Evolutionary conservation across 2,329 filamentous ascomycete species (phyloP).

Genomic region (Penicillium sp.): DNA sequence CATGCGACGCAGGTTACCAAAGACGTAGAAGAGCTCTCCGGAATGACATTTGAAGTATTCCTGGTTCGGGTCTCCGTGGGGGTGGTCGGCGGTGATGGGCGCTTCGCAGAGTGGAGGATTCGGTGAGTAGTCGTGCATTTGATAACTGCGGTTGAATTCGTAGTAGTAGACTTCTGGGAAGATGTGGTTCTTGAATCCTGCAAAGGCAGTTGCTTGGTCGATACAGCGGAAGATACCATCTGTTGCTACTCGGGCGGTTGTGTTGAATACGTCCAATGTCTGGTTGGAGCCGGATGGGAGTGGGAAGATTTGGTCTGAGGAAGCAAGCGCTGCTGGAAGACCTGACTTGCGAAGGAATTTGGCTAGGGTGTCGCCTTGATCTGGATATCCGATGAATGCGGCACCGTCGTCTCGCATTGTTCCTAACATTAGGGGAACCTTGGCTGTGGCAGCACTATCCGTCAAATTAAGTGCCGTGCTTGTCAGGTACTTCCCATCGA

Average conservation of each 20-base stretch:
- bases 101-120: conserved; percentile 46
- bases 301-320: conserved; percentile 26
- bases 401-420: conserved; percentile 32
- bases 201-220: conserved; percentile 53
- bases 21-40: conserved; percentile 50
- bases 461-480: conserved; percentile 13
- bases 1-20: conserved; percentile 42
- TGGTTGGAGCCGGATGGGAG: conserved; percentile 44
- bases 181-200: conserved; percentile 41
- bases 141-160: conserved; percentile 51
- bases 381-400: conserved; percentile 42
- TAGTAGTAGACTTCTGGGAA: conserved; percentile 53
- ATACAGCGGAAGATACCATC: conserved; percentile 56
- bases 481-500: conserved; percentile 16
- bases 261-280: conserved; percentile 53
- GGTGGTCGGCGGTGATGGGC: conserved; percentile 31
- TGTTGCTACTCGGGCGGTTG: conserved; percentile 50
- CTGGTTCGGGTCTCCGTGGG: conserved; percentile 46
- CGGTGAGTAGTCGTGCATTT: conserved; percentile 48
- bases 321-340: conserved; percentile 8
- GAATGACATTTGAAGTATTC: conserved; percentile 53
- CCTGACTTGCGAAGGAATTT: conserved; percentile 39
- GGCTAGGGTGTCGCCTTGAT: conserved; percentile 38
- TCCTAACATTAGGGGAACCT: conserved; percentile 19
- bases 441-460: conserved; percentile 8